Conservation (phyloP, 164 flowering plant species). For the Platanus orientalis region DNA sequence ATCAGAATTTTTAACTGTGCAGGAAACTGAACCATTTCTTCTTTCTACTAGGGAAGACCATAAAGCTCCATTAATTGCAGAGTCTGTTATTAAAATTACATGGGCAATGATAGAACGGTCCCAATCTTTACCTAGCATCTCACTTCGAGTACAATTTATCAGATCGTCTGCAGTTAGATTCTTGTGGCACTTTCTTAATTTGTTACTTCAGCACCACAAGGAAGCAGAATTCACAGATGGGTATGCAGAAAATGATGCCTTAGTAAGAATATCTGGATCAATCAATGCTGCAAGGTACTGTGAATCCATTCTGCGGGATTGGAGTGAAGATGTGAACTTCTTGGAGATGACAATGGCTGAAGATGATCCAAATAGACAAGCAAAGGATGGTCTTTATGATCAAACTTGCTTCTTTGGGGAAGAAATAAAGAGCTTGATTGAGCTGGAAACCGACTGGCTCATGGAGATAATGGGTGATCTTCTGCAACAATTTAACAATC, state of each 20-base stretch:
- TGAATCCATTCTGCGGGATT: conserved; percentile 46
- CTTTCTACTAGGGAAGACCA: conserved; percentile 40
- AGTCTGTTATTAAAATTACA: conserved; percentile 30
- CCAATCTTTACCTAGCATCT: conserved; percentile 35
- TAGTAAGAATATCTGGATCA: conserved; percentile 29
- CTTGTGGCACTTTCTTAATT: conserved; percentile 39
- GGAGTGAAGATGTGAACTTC: conserved; percentile 54
- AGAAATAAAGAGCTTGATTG: conserved; percentile 43
- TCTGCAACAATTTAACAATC: conserved; percentile 40
- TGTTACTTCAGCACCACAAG: conserved; percentile 32
- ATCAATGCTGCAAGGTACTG: conserved; percentile 57
- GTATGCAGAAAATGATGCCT: conserved; percentile 18
- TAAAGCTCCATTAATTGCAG: conserved; percentile 52
- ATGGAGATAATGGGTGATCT: conserved; percentile 42
- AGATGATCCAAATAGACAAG: conserved; percentile 6
- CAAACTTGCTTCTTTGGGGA: conserved; percentile 39
- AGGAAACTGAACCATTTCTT: conserved; percentile 24
- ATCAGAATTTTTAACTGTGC: conserved; percentile 6
- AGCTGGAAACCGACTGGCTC: conserved; percentile 49
- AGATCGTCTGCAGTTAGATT: conserved; percentile 39
- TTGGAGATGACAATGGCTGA: conserved; percentile 51
- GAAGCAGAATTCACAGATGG: conserved; percentile 16
- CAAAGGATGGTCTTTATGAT: conserved; percentile 7
- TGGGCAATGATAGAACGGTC: conserved; percentile 50
- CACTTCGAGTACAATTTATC: conserved; percentile 36